These are phyloP conservation scores for Saccharomyces cerevisiae DNA, from an alignment of 805 yeast species.

Conservation along the genomic window DNA sequence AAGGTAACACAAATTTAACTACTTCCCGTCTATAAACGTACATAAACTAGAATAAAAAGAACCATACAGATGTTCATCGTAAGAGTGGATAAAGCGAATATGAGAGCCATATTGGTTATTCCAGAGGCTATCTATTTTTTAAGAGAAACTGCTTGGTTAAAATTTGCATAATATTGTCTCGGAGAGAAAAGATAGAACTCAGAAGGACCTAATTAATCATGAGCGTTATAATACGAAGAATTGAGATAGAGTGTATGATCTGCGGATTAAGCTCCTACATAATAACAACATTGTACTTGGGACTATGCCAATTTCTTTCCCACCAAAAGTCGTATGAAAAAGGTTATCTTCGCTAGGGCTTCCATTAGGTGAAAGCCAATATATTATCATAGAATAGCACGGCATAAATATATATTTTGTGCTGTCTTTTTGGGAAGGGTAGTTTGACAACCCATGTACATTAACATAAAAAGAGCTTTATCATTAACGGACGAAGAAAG, in stretches of 20 bases:
- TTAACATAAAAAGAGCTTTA: not conserved
- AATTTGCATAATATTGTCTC: too few species aligned
- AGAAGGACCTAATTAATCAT: too few species aligned
- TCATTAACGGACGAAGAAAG: not conserved
- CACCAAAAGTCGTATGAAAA: not conserved
- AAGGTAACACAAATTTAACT: conserved; percentile 44
- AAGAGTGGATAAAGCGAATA: not conserved
- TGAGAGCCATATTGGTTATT: not conserved
- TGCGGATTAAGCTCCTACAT: too few species aligned
- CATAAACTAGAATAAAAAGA: not conserved
- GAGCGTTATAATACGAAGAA: too few species aligned
- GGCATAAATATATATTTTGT: not conserved
- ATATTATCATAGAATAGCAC: not conserved
- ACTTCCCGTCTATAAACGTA: not conserved
- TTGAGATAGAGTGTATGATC: too few species aligned
- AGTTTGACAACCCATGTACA: not conserved
- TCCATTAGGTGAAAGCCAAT: not conserved
- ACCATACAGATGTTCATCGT: not conserved
- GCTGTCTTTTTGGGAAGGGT: not conserved
- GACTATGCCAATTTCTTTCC: not conserved
- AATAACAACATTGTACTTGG: not conserved
- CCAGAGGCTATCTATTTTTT: too few species aligned
- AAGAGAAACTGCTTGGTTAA: too few species aligned
- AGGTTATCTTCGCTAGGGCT: not conserved
- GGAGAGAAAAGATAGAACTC: too few species aligned